Evolutionary conservation across 2,329 filamentous ascomycete genomes (phyloP), one percentile per base, ranked within the genome.

Genomic region (Xylariales sp.): DNA sequence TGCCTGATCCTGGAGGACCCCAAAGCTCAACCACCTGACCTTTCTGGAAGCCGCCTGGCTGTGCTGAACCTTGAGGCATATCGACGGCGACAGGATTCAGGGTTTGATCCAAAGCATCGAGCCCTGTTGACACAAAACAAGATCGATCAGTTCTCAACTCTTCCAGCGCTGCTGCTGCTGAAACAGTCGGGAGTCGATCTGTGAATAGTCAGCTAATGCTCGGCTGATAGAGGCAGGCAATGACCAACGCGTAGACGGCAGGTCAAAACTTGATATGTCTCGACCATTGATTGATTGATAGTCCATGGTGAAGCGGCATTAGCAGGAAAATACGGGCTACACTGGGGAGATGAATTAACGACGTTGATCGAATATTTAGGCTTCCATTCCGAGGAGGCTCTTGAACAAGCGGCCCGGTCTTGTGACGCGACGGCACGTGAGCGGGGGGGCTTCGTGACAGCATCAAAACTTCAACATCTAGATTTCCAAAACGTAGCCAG

Each of bases 21-120:
- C 87, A 95, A 37, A 95, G 68, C 62, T 97, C 91, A 3, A 86
- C 86, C 31, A 95, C 73, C 59, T 88, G 86, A 11, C 89, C 88
- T 43, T 82, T 78, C 46, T 75, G 75, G 35, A 95, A 70, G 4
- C 88, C 89, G 14, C 75, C 73, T 40, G 46, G 49, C 37, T 42
- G 40, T 28, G 21, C 38, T 9, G 50, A 31, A 15, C 46, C 47
- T 12, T 46, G 24, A 8, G 41, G 33, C 25, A 54, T 48, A 40
- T 59, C 61, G 16, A 32, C 38, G 11, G 18, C n/a, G 5, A 24
- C 28, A 21, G 29, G 28, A 18, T 60, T 59, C 43, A 83, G 61
- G 3, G 62, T 58, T 32, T 55, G 54, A 54, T 86, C 80, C 7
- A 86, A 66, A 5, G 59, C 58, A 16, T 58, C 53, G 5, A 86